phyloP scores from a whole-genome alignment of 164 flowering plant genomes.

The Tetrastigma voinierianum region DNA sequence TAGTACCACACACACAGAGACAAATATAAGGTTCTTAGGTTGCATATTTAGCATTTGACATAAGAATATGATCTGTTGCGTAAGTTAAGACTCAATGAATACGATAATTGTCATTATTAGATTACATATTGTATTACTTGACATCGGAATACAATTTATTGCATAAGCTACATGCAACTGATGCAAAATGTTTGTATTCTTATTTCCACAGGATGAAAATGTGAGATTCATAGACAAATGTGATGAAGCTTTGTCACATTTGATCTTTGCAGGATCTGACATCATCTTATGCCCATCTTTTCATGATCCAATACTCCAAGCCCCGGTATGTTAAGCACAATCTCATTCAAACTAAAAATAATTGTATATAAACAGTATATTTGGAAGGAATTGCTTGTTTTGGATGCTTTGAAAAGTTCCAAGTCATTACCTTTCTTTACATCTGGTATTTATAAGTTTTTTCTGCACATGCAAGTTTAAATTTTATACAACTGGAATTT shows the following conservation, averaged over 20 bases:
- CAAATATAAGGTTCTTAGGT: neutral
- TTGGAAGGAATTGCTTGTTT: no score
- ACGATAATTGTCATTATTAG: no score
- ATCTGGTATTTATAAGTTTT: no score
- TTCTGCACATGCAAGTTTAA: no score
- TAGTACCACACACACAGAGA: no score
- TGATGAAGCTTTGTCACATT: slow-evolving; percentile 58
- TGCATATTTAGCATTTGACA: no score
- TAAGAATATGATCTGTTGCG: no score
- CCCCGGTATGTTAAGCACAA: slow-evolving; percentile 52
- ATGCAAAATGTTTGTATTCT: neutral
- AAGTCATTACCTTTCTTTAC: no score
- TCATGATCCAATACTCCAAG: slow-evolving; percentile 62
- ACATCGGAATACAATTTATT: neutral
- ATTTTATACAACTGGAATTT: slow-evolving; percentile 7
- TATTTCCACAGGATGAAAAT: slow-evolving; percentile 47
- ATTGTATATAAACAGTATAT: no score
- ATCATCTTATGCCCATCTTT: slow-evolving; percentile 65
- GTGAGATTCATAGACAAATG: slow-evolving; percentile 37
- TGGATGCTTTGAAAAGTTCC: no score
- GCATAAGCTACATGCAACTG: slow-evolving; percentile 3
- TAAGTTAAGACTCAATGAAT: no score
- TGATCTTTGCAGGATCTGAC: slow-evolving; percentile 75
- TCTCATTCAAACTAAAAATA: neutral
- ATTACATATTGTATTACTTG: neutral